Evolutionary conservation across 257 asterid species (phyloP), one percentile per base, ranked within the genome.

Genomic region (Leonotis leonurus): DNA sequence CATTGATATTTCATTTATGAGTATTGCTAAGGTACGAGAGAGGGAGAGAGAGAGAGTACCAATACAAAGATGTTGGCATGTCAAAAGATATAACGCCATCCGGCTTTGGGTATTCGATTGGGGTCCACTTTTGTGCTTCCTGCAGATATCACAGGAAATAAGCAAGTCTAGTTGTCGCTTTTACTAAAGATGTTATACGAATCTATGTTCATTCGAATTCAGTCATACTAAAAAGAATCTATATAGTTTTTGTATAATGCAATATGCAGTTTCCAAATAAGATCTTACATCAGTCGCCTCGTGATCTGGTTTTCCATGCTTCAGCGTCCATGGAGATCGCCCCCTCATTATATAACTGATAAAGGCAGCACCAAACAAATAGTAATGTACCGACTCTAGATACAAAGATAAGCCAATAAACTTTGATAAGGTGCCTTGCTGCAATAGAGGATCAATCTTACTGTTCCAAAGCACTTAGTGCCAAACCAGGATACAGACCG

Each of bases 221-320:
- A n/a, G n/a, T n/a, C n/a, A n/a, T n/a, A n/a, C n/a, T n/a, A n/a
- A n/a, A n/a, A n/a, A n/a, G n/a, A n/a, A n/a, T n/a, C n/a, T n/a
- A n/a, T n/a, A n/a, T n/a, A n/a, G n/a, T n/a, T n/a, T n/a, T n/a
- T n/a, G n/a, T n/a, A n/a, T n/a, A 21, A 44, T 51, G 39, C 21
- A 14, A 55, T 9, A 29, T 5, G 43, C 11, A 16, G 39, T 24
- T 36, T 16, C 37, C 45, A 25, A n/a, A 24, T 37, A 62, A 64
- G 22, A 50, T 50, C 90, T 77, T 77, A 89, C 99, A 60, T 78
- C 79, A 48, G 88, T 86, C 65, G 97, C 85, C 75, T 79, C 87
- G 39, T 92, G 95, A 72, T 92, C 97, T 32, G 97, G 96, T 73
- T 78, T 85, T 58, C 97, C 99, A 80, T 92, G 99, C 78, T 76